Evolutionary conservation across 345 rosid species (phyloP).

Genomic region (Eucalyptus coolabah): DNA sequence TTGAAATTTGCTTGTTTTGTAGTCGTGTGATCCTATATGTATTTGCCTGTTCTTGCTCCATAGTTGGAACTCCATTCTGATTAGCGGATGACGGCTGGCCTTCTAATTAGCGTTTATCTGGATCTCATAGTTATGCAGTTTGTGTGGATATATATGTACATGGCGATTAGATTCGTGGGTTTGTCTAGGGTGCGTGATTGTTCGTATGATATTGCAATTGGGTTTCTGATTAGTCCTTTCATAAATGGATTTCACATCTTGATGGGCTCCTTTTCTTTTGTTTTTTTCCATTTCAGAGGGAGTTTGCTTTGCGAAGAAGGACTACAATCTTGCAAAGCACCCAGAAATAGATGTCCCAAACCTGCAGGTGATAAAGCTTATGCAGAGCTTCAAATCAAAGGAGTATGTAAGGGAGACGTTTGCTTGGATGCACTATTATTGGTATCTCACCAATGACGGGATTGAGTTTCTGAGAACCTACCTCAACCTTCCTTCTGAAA

Average conservation of each 20-base stretch:
- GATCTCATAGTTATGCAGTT: not conserved
- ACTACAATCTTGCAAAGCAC: constrained; percentile 67
- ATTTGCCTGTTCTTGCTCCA: not conserved
- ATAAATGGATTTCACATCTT: not conserved
- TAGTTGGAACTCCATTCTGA: not conserved
- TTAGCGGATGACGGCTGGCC: not conserved
- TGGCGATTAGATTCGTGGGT: not conserved
- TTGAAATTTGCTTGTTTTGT: not conserved
- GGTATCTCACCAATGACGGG: constrained; percentile 85
- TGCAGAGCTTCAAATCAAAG: constrained; percentile 92
- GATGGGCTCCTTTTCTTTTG: not conserved
- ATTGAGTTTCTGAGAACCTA: constrained; percentile 67
- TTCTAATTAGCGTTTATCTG: not conserved
- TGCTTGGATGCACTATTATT: constrained; percentile 95
- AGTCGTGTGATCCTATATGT: not conserved
- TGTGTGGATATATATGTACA: not conserved
- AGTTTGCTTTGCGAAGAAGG: constrained; percentile 76
- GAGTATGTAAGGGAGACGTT: constrained; percentile 84
- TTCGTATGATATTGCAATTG: not conserved
- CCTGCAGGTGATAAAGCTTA: constrained; percentile 76
- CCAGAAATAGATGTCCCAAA: constrained; percentile 72
- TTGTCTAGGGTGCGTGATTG: not conserved
- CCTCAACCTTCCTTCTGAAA: constrained; percentile 86
- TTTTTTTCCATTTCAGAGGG: constrained; percentile 35
- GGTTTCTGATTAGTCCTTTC: not conserved